Conservation (phyloP, 352 stramenopile genomes). For the Thraustochytrium sp. region DNA sequence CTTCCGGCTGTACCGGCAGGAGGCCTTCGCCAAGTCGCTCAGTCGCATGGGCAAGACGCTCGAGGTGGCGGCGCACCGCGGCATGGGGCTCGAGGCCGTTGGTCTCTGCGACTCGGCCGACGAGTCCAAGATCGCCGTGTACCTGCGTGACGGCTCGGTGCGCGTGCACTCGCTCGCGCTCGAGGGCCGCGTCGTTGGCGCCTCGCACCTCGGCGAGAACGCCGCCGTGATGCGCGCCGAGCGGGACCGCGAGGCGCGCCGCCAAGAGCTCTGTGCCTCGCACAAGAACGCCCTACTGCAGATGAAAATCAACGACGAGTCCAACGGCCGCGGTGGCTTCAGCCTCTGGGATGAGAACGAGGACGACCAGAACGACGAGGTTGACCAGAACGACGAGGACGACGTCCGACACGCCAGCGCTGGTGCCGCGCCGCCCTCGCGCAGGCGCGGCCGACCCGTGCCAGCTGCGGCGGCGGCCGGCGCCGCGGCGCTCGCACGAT, state of each 20-base stretch:
- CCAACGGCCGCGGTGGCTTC: not conserved
- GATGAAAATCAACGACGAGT: not conserved
- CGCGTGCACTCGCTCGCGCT: not conserved
- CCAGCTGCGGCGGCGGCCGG: too few relatives aligned
- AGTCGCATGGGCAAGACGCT: not conserved
- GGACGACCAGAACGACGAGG: not conserved
- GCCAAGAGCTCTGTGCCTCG: not conserved
- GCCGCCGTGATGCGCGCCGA: not conserved
- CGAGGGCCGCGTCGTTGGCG: not conserved
- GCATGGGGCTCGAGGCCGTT: not conserved
- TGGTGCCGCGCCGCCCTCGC: not conserved
- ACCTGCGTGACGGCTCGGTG: not conserved
- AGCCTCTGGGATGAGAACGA: not conserved
- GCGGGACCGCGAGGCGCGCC: not conserved
- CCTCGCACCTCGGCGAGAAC: not conserved
- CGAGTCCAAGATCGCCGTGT: not conserved
- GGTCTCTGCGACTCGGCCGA: not conserved
- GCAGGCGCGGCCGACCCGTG: too few relatives aligned
- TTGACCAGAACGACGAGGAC: not conserved
- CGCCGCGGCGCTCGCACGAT: too few relatives aligned
- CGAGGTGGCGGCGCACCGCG: not conserved
- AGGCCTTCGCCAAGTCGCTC: not conserved
- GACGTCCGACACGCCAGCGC: not conserved
- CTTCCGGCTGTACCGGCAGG: constrained; percentile 1
- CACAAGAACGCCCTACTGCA: constrained; percentile 7